phyloP scores from a whole-genome alignment of 2,329 filamentous ascomycete genomes.

The Penicillium sp. region DNA sequence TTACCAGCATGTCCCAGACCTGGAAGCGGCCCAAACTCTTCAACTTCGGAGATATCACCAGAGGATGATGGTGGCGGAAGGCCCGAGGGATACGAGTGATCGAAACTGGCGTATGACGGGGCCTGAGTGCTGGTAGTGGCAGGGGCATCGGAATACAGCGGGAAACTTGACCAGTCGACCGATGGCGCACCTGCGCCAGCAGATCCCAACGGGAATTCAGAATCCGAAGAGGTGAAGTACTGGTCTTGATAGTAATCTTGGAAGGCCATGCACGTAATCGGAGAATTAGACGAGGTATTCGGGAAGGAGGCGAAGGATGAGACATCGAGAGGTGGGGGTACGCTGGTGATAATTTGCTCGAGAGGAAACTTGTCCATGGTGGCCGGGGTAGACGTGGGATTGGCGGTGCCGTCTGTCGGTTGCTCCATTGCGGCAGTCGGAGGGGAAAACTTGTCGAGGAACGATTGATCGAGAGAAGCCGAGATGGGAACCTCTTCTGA shows the following conservation, averaged over 20 bases:
- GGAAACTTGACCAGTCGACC: slow-evolving; percentile 51
- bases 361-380: slow-evolving; percentile 30
- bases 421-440: slow-evolving; percentile 24
- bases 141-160: slow-evolving; percentile 40
- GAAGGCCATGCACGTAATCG: slow-evolving; percentile 36
- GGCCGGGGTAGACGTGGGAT: slow-evolving; percentile 26
- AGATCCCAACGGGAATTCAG: slow-evolving; percentile 40
- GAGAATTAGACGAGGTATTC: slow-evolving; percentile 33
- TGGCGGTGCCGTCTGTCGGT: slow-evolving; percentile 18
- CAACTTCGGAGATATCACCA: slow-evolving; percentile 50
- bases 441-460: slow-evolving; percentile 30
- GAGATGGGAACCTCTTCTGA: slow-evolving; percentile 26
- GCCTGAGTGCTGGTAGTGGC: slow-evolving; percentile 44
- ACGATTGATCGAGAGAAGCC: slow-evolving; percentile 33
- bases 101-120: slow-evolving; percentile 48
- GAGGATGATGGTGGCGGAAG: slow-evolving; percentile 48
- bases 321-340: slow-evolving; percentile 41
- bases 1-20: slow-evolving; percentile 31
- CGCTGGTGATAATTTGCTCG: slow-evolving; percentile 35
- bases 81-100: slow-evolving; percentile 42
- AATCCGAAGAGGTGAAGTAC: slow-evolving; percentile 46
- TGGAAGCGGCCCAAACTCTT: slow-evolving; percentile 42
- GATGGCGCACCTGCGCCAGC: slow-evolving; percentile 42
- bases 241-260: slow-evolving; percentile 40
- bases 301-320: slow-evolving; percentile 38